phyloP scores from a whole-genome alignment of 176 grass and related monocot species.

The Eleusine coracana region DNA sequence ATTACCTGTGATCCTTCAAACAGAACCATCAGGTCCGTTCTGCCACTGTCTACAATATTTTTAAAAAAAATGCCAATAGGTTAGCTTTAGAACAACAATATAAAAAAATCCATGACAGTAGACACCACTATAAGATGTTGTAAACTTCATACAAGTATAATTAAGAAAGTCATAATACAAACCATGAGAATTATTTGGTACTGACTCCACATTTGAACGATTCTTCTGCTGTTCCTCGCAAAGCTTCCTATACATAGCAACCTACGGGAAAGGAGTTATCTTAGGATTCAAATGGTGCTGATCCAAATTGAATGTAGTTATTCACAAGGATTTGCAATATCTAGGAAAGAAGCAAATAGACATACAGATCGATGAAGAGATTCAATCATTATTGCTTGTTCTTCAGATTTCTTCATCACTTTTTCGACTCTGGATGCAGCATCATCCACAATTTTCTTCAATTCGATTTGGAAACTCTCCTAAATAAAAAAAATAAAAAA shows the following conservation, averaged over 20 bases:
- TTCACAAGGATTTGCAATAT: conserved; percentile 4
- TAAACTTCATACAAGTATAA: conserved; percentile 1
- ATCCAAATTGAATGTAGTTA: not conserved
- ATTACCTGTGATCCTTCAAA: conserved; percentile 91
- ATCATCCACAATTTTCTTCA: conserved; percentile 66
- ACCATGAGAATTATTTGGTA: conserved; percentile 59
- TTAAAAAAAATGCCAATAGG: conserved; percentile 30
- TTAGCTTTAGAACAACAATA: conserved; percentile 28
- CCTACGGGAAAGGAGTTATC: conserved; percentile 44
- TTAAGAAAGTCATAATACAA: not conserved
- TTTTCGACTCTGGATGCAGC: conserved; percentile 78
- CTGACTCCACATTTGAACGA: conserved; percentile 51
- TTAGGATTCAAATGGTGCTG: conserved; percentile 23
- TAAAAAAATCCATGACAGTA: conserved; percentile 7
- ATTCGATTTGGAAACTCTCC: conserved; percentile 81
- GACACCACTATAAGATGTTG: conserved; percentile 2
- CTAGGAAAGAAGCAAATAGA: conserved; percentile 27
- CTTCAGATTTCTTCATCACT: conserved; percentile 90
- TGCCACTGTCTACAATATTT: conserved; percentile 57
- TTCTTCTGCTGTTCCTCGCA: conserved; percentile 89
- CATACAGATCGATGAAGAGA: conserved; percentile 94
- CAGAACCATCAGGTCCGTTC: conserved; percentile 71
- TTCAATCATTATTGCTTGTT: conserved; percentile 93
- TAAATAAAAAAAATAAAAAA: conserved; percentile 47
- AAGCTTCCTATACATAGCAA: conserved; percentile 90